Base-by-base conservation (phyloP, 2,329 filamentous ascomycete species). In the Monosporascus cannonballus region DNA sequence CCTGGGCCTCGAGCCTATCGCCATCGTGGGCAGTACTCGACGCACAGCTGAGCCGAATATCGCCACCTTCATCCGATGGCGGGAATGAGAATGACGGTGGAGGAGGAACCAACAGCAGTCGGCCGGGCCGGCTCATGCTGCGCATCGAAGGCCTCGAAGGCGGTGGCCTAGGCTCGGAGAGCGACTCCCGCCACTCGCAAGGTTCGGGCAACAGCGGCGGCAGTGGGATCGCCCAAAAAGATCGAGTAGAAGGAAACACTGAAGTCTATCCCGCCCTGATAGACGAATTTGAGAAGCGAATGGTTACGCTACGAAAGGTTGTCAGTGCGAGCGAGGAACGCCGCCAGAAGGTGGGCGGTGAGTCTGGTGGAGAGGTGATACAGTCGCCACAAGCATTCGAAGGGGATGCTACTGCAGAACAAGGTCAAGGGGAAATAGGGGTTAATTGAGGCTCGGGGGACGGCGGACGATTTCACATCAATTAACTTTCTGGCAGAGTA, bases 1-100 rank as follows among this genome's bases (percentile, higher is more conserved):
- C 80, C 0, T 83, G 82, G 52, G 87, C 89, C 1, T 83, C 87
- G 42, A 91, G 86, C 56, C 73, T 96, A 14, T 87, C 83, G 8
- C 73, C 85, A 0, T 81, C 86, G 48, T 97, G 93, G 85, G 81
- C 83, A 47, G 74, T 83, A 45, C 76, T 76, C 1, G 70, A 70
- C 45, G 70, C 77, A 15, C 70, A 68, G 50, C 63, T 83, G 44
- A 70, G 70, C 20, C 75, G 70, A 48, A 74, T 76, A 51, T 64
- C 67, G 6, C 63, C 65, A 9, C 61, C 65, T 22, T 64, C 66
- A 8, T 67, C 66, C 18, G 65, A 67, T 34, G 61, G 57, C 44
- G 64, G 56, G 30, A 58, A 58, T 39, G 58, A 57, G 60, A 72
- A 71, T 50, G 70, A 69, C 37, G 67, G 67, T 27, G 70, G 65